Evolutionary conservation across 2,329 filamentous ascomycete species (phyloP), one percentile per base, ranked within the genome.

Genomic region (Beauveria rudraprayagi): DNA sequence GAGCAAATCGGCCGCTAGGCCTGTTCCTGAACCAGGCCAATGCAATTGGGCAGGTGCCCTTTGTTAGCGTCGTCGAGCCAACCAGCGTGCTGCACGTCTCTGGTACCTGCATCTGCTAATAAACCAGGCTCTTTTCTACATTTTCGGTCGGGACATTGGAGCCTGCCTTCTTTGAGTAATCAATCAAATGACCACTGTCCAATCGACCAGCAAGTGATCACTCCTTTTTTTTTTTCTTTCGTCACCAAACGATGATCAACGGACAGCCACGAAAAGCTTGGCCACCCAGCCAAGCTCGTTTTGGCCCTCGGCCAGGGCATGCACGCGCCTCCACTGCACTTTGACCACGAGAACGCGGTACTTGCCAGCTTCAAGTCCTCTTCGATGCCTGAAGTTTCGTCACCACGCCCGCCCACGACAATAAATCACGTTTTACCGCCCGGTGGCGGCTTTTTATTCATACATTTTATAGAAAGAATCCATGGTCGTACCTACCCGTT

Each of bases 1-100:
- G 37, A 19, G 26, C 48, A 40, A 37, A 37, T 47, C 40, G 22
- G 11, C 14, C 56, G 56, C 56, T 60, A 60, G 56, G 26, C 56
- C 56, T 60, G 56, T 60, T 60, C 56, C 56, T 60, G 56, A 46
- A n/a, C 55, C 48, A 44, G 24, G 14, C 40, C 30, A 34, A 34
- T 34, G 11, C 30, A 34, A 24, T 10, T 16, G 56, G 17, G 44
- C 56, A 30, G 40, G 55, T 22, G 3, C 17, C 40, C 24, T n/a
- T 40, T 44, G 34, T 51, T 60, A 43, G 40, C 53, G 48, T 60
- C 56, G 48, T 60, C 48, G 19, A 60, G 56, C 56, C 56, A 60
- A 60, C 56, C 47, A 34, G 48, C n/a, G 26, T n/a, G 37, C 26
- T 19, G 37, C 19, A 40, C n/a, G n/a, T 48, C 43, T 10, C 19